Conservation (phyloP, 129 eudicot genomes). For the Heracleum sosnowskyi region DNA sequence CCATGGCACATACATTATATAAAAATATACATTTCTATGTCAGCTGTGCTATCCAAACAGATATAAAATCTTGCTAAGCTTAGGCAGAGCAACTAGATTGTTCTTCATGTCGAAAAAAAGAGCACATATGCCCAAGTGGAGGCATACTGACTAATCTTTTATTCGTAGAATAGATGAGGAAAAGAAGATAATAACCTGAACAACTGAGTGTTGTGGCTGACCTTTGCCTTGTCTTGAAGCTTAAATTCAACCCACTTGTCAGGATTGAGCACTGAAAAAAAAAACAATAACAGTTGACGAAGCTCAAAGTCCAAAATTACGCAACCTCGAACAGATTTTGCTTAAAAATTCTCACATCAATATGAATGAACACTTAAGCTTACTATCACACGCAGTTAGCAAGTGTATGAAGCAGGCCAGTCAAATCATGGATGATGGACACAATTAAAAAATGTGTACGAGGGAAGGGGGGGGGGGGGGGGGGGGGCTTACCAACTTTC, state of each 20-base stretch:
- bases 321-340: neutral
- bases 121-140: neutral
- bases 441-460: neutral
- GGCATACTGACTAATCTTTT: neutral
- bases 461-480: neutral
- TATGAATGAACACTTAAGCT: neutral
- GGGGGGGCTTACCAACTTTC: constrained; percentile 41
- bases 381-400: neutral
- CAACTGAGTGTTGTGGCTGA: constrained; percentile 87
- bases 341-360: neutral
- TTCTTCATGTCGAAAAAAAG: neutral
- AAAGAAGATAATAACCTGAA: constrained; percentile 49
- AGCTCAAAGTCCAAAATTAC: neutral
- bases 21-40: neutral
- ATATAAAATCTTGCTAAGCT: no score
- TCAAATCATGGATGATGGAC: neutral
- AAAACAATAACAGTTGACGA: neutral
- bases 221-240: constrained; percentile 84
- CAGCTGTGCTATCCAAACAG: neutral
- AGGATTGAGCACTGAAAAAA: constrained; percentile 77
- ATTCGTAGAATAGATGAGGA: neutral
- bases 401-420: neutral
- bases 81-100: neutral
- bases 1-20: neutral
- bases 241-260: constrained; percentile 88